Conservation (phyloP, 352 stramenopile genomes). For the Phytophthora pluvialis region DNA sequence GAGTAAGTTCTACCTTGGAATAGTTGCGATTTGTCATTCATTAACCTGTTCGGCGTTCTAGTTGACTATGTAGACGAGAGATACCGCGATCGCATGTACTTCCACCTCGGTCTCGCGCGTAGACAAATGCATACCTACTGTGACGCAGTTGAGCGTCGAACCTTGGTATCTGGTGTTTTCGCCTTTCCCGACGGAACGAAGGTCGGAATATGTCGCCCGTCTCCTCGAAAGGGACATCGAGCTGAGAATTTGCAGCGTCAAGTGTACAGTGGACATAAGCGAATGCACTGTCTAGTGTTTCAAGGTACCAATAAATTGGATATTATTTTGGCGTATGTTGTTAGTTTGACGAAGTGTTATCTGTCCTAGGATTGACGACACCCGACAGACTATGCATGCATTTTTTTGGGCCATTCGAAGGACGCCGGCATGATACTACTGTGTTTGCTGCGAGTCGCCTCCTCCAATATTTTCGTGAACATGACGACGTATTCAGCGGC, state of each 20-base stretch:
- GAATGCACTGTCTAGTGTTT: constrained; percentile 13
- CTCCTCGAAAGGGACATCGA: background rate
- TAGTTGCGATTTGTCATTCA: background rate
- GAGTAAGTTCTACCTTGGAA: background rate
- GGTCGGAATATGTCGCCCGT: constrained; percentile 3
- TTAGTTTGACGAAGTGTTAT: too few relatives aligned
- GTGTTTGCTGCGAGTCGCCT: background rate
- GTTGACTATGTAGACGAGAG: constrained; percentile 7
- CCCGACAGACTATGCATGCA: background rate
- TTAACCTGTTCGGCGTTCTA: background rate
- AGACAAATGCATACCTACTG: constrained; percentile 2
- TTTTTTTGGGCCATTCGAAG: constrained; percentile 1
- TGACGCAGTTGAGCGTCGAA: background rate
- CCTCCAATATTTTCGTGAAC: background rate
- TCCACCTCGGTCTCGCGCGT: background rate
- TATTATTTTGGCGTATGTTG: background rate
- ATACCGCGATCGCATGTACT: constrained; percentile 1
- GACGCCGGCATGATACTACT: background rate
- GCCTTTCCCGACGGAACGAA: constrained; percentile 12
- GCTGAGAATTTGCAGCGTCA: background rate
- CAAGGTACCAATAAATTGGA: background rate
- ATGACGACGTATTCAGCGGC: background rate
- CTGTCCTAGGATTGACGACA: constrained; percentile 1
- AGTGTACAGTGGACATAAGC: constrained; percentile 2
- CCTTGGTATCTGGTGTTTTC: background rate